phyloP scores from a whole-genome alignment of 371 early-diverging fungal species.

The Rhizomucor pusillus region DNA sequence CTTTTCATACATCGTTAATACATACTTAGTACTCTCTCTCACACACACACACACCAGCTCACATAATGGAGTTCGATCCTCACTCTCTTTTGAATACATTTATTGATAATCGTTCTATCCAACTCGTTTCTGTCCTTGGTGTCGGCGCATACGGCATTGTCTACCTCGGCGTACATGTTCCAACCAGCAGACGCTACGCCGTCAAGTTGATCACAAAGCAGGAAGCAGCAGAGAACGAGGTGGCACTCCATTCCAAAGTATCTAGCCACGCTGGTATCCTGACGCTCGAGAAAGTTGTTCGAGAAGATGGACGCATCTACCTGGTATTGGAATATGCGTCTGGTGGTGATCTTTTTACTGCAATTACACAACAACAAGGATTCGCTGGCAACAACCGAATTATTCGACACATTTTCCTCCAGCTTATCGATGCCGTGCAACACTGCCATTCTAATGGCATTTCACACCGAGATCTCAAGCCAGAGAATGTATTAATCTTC shows the following conservation, averaged over 20 bases:
- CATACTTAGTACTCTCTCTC: too few relatives aligned
- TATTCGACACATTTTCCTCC: constrained; percentile 73
- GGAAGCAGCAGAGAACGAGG: neutral
- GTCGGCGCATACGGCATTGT: constrained; percentile 73
- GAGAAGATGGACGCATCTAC: constrained; percentile 65
- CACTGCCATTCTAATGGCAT: constrained; percentile 77
- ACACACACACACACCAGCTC: too few relatives aligned
- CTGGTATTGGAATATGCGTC: constrained; percentile 80
- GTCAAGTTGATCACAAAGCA: constrained; percentile 61
- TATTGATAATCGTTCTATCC: constrained; percentile 35
- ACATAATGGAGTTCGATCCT: too few relatives aligned
- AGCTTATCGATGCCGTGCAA: constrained; percentile 79
- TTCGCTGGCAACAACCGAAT: constrained; percentile 56
- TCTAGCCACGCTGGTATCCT: constrained; percentile 70
- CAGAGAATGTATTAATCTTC: constrained; percentile 85
- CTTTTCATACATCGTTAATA: too few relatives aligned
- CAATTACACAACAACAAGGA: constrained; percentile 49
- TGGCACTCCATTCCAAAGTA: constrained; percentile 17
- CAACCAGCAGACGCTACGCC: constrained; percentile 45
- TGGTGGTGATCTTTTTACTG: constrained; percentile 76
- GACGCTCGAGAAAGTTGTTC: constrained; percentile 64
- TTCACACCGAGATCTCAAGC: constrained; percentile 90
- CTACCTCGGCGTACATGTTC: constrained; percentile 47
- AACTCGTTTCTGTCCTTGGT: constrained; percentile 55
- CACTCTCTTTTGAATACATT: constrained; percentile 21